A percentile compares a stretch with the other conserved stretches of the same genome.
These are phyloP conservation scores for Solanum hybrid DNA, from an alignment of 305 asterid genomes.

Conservation along the genomic window DNA sequence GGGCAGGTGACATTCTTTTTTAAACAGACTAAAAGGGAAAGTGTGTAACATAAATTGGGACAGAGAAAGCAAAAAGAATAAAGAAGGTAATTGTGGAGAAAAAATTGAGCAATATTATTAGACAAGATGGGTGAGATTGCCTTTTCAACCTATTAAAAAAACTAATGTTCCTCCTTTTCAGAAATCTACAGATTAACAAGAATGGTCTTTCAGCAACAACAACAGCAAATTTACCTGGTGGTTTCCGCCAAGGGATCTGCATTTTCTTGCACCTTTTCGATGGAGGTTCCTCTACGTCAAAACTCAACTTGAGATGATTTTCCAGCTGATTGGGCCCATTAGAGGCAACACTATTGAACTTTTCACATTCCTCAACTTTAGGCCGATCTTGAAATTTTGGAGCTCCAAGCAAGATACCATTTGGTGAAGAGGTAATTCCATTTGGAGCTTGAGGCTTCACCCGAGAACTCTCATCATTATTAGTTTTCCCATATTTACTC, in stretches of 20 bases:
- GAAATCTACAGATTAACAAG: background rate
- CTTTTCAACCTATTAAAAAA: background rate
- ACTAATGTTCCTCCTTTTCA: background rate
- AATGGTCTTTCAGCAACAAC: slow-evolving; percentile 3
- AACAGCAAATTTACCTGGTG: slow-evolving; percentile 58
- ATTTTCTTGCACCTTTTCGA: slow-evolving; percentile 51
- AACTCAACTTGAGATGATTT: slow-evolving; percentile 17
- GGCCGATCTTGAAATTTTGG: slow-evolving; percentile 19
- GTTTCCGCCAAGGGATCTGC: slow-evolving; percentile 63
- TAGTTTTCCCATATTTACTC: slow-evolving; percentile 56
- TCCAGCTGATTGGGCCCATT: slow-evolving; percentile 25
- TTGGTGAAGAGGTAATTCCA: slow-evolving; percentile 22
- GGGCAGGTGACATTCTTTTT: background rate
- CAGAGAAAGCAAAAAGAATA: background rate
- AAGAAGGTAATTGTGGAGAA: background rate
- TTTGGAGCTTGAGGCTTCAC: slow-evolving; percentile 42
- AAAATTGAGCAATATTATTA: background rate
- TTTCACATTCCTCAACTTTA: slow-evolving; percentile 31
- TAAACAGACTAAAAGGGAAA: background rate
- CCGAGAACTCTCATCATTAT: slow-evolving; percentile 30
- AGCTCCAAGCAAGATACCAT: slow-evolving; percentile 23
- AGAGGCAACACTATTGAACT: slow-evolving; percentile 21
- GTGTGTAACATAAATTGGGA: background rate
- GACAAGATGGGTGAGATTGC: background rate
- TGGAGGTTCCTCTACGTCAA: slow-evolving; percentile 48